These are phyloP conservation scores for Eimeria falciformis DNA, from an alignment of 169 alveolate genomes.

Conservation along the genomic window DNA sequence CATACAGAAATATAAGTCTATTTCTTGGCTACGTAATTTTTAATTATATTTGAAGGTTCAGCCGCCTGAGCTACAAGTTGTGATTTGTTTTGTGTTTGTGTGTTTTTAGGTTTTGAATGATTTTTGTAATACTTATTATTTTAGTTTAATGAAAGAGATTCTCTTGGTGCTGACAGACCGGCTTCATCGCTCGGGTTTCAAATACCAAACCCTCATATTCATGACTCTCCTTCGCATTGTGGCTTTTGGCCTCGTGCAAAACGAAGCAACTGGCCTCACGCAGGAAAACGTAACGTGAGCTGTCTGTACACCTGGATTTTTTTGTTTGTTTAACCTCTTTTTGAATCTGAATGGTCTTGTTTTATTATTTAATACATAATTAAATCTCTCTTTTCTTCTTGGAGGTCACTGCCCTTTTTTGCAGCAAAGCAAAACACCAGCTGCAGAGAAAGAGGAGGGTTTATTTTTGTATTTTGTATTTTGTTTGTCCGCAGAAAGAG, in stretches of 20 bases:
- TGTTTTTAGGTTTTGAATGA: constrained; percentile 56
- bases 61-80: background rate
- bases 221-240: constrained; percentile 64
- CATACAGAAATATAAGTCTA: too few species aligned
- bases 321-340: background rate
- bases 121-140: constrained; percentile 65
- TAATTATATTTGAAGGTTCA: background rate
- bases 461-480: background rate
- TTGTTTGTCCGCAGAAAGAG: constrained; percentile 37
- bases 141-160: constrained; percentile 63
- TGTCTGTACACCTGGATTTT: too few species aligned
- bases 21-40: background rate
- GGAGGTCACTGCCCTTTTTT: too few species aligned
- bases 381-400: background rate
- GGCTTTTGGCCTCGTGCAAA: constrained; percentile 41
- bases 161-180: constrained; percentile 75
- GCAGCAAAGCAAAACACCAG: too few species aligned
- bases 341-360: too few species aligned
- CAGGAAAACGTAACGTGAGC: constrained; percentile 77
- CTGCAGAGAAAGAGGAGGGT: too few species aligned
- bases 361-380: background rate
- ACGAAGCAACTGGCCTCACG: constrained; percentile 47
- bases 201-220: constrained; percentile 75
- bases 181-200: constrained; percentile 76
- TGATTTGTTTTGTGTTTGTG: background rate